Base-by-base conservation (phyloP, 169 alveolate genomes). In the Plasmodium ovale region DNA sequence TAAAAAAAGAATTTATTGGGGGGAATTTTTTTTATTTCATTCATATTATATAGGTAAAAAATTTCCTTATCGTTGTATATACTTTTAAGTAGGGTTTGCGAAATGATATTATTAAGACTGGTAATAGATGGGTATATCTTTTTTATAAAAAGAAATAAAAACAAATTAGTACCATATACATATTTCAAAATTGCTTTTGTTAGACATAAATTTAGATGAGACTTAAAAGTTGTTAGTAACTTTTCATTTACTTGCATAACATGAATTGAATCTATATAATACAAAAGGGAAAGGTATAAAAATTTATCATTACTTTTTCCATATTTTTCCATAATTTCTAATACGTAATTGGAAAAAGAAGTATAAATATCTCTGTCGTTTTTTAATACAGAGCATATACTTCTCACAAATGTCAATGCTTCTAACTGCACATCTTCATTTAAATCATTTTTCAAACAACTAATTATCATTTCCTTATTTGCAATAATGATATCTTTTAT, bases 371-470 rank as follows among this genome's bases (percentile, higher is more conserved):
- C 91, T 85, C 69, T 85, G n/a, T 85, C 87, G 39, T 85, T 69
- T 85, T 56, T 69, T 21, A 85, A 29, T 42, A 85, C 49, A 31
- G 68, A 39, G 5, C 54, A 58, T 10, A 60, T 12, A 2, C 19
- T 56, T 58, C 69, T 42, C 31, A 69, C 16, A 56, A 85, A 68
- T 3, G 25, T 39, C 49, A 85, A 31, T 14, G 87, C 47, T 33
- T 67, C 87, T 37, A 85, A 68, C 69, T 85, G 60, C 31, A 85
- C 87, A 67, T 85, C 70, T 58, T 85, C 91, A 85, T 85, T 85
- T 85, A 85, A 85, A 85, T 85, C 91, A 23, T 85, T 85, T 35
- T 85, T 85, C 51, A 85, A 71, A 85, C 42, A 85, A 49, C 69
- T 85, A 7, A 47, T 44, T 56, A 85, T 42, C 64, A 67, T 42